phyloP scores from a whole-genome alignment of 2,329 filamentous ascomycete genomes.

The Dactylellina cionopaga region DNA sequence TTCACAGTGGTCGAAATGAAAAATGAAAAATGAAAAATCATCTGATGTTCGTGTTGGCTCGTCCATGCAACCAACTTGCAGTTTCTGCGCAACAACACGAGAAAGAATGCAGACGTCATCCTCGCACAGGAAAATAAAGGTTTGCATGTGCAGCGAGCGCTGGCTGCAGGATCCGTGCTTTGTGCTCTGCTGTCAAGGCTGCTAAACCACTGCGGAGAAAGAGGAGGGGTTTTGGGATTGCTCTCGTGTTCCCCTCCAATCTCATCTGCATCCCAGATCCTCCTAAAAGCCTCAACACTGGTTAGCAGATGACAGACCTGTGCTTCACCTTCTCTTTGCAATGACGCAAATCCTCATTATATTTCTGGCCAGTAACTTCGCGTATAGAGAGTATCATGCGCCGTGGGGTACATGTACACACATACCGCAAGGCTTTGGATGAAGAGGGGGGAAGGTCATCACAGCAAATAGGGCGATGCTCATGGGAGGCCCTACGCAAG shows the following conservation, averaged over 20 bases:
- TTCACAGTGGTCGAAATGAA: background rate
- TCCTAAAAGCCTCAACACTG: conserved; percentile 9
- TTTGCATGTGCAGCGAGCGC: conserved; percentile 22
- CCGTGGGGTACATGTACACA: conserved; percentile 29
- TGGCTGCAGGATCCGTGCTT: conserved; percentile 30
- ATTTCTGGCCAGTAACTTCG: conserved; percentile 26
- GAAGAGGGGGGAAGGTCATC: background rate
- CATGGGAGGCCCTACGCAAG: conserved; percentile 9
- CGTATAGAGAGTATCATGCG: background rate
- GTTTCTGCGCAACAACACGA: conserved; percentile 21
- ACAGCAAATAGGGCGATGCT: conserved; percentile 17
- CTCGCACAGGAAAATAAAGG: conserved; percentile 23
- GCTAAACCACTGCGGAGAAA: conserved; percentile 3
- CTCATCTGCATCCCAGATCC: conserved; percentile 30
- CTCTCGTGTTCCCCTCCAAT: conserved; percentile 42
- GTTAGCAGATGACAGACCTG: too few relatives aligned
- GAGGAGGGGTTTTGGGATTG: conserved; percentile 16
- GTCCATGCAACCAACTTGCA: conserved; percentile 5
- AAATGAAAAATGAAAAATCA: conserved; percentile 28
- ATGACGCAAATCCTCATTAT: conserved; percentile 36
- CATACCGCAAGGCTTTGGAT: conserved; percentile 29
- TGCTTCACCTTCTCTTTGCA: conserved; percentile 14
- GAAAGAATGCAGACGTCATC: conserved; percentile 31
- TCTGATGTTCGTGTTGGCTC: conserved; percentile 52
- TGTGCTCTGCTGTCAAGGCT: conserved; percentile 32